phyloP scores from a whole-genome alignment of 1,284 basidiomycete species.

The Cutaneotrichosporon sp. region DNA sequence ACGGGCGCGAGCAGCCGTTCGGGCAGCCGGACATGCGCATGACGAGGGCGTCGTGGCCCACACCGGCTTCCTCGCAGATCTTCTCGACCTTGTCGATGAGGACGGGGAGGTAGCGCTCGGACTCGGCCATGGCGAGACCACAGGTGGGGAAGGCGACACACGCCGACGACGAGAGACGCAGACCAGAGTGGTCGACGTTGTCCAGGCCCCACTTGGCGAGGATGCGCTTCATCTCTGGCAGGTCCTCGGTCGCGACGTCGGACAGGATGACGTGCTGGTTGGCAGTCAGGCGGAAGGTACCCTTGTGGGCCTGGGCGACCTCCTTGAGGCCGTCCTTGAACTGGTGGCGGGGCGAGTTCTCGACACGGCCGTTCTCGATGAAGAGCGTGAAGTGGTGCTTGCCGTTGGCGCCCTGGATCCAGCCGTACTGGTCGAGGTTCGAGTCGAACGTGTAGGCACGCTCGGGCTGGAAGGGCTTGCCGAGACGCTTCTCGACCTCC shows the following conservation, averaged over 20 bases:
- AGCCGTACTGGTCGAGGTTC: slow-evolving; percentile 94
- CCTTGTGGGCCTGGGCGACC: slow-evolving; percentile 92
- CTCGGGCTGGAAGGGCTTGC: slow-evolving; percentile 72
- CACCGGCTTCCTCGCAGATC: slow-evolving; percentile 88
- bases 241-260: slow-evolving; percentile 72
- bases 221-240: slow-evolving; percentile 75
- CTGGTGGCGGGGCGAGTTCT: slow-evolving; percentile 84
- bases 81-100: slow-evolving; percentile 94
- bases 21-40: slow-evolving; percentile 99
- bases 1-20: slow-evolving; percentile 90
- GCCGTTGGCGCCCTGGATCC: slow-evolving; percentile 84
- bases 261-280: slow-evolving; percentile 95
- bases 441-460: slow-evolving; percentile 79
- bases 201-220: slow-evolving; percentile 89
- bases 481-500: slow-evolving; percentile 87
- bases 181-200: slow-evolving; percentile 75
- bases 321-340: slow-evolving; percentile 94
- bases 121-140: slow-evolving; percentile 93
- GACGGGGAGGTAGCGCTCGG: slow-evolving; percentile 91
- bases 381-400: slow-evolving; percentile 91
- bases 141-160: slow-evolving; percentile 99
- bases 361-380: slow-evolving; percentile 96
- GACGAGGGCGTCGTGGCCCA: slow-evolving; percentile 89
- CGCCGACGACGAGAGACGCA: slow-evolving; percentile 84
- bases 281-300: slow-evolving; percentile 85